phyloP scores from a whole-genome alignment of 495 filamentous ascomycete genomes.

The Talaromyces proteolyticus region DNA sequence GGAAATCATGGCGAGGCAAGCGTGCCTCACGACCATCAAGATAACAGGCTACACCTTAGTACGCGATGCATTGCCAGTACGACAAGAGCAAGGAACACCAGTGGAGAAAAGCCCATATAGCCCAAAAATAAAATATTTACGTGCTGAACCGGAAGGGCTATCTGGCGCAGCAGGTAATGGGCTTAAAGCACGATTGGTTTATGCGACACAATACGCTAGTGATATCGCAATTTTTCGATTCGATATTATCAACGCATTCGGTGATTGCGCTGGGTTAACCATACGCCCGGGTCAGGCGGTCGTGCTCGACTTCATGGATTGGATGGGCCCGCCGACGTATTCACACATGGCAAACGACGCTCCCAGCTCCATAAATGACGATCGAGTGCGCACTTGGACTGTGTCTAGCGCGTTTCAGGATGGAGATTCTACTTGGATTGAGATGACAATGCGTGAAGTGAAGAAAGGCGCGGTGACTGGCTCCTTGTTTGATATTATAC shows the following conservation, averaged over 20 bases:
- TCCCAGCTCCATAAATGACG: conserved; percentile 11
- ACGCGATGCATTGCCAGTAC: conserved; percentile 10
- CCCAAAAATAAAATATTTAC: conserved; percentile 13
- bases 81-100: conserved; percentile 8
- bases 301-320: conserved; percentile 15
- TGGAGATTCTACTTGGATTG: conserved; percentile 7
- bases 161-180: background rate
- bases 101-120: conserved; percentile 15
- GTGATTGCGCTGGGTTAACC: background rate
- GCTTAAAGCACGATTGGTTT: conserved; percentile 4
- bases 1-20: conserved; percentile 11
- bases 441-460: conserved; percentile 14
- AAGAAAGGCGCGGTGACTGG: conserved; percentile 11
- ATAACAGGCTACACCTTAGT: conserved; percentile 12
- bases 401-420: conserved; percentile 13
- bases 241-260: conserved; percentile 1
- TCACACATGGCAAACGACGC: conserved; percentile 12
- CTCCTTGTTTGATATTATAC: conserved; percentile 9
- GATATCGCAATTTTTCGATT: conserved; percentile 13
- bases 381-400: conserved; percentile 16
- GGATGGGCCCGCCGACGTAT: conserved; percentile 14
- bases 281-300: conserved; percentile 14
- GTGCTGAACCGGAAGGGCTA: conserved; percentile 7
- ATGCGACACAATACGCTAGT: conserved; percentile 6
- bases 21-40: conserved; percentile 9